These are phyloP conservation scores for Solanum etuberosum DNA, from an alignment of 257 asterid species.

Conservation along the genomic window DNA sequence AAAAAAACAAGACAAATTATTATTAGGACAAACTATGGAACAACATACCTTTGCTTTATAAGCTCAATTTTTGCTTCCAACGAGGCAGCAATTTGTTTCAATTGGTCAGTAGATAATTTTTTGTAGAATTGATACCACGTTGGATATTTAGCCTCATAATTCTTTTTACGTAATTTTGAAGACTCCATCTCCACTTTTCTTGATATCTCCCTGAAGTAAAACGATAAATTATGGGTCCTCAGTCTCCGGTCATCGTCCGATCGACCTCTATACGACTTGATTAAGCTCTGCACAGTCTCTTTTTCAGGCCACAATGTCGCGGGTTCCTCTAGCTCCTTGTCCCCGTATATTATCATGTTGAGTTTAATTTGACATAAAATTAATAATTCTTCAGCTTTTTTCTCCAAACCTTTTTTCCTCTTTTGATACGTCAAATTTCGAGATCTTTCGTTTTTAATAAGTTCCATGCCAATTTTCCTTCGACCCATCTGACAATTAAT, in stretches of 20 bases:
- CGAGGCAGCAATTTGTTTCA: background rate
- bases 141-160: background rate
- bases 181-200: background rate
- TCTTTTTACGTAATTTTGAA: background rate
- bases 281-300: background rate
- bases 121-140: background rate
- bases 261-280: background rate
- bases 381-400: background rate
- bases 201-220: background rate
- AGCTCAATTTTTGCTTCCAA: background rate
- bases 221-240: background rate
- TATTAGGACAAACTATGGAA: background rate
- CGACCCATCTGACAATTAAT: background rate
- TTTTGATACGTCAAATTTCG: background rate
- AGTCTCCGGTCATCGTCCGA: background rate
- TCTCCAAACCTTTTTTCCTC: background rate
- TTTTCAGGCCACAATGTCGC: background rate
- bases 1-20: background rate
- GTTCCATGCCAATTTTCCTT: background rate
- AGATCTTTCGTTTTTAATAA: background rate
- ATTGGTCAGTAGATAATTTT: background rate
- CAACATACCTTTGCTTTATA: background rate
- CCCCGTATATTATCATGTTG: background rate
- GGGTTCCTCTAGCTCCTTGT: background rate
- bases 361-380: background rate